Base-by-base conservation (phyloP, 164 flowering plant genomes). In the Cinnamomum chago region DNA sequence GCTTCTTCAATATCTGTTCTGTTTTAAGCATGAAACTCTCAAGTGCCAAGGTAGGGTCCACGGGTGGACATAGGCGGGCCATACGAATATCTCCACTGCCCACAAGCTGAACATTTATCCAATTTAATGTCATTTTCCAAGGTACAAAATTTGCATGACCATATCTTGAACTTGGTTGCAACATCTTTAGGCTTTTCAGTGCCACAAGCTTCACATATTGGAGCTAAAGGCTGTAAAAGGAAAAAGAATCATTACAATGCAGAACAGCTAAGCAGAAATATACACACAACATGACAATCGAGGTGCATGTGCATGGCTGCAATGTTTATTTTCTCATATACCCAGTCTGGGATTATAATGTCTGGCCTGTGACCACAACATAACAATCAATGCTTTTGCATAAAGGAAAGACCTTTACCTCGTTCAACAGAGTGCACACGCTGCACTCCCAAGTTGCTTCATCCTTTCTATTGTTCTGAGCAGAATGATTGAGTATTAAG, bases 81-180 rank as follows among this genome's bases (percentile, higher is more conserved):
- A 76, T 81, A 62, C n/a, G 98, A 92, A 74, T 91, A 95, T 87
- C 95, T 90, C 98, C 98, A 92, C 74, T 90, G 87, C 58, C 79
- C 92, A 80, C 98, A 95, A 50, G 95, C 97, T 67, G 79, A 76
- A 76, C 98, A 95, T 78, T 82, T 91, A 18, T 94, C 95, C 79
- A 85, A 71, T 72, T 83, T 80, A 72, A 87, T 83, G 75, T 77
- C 77, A 83, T 94, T 92, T 58, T 90, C 98, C 72, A 92, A 72
- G 2, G 98, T 94, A 75, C 98, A 95, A 76, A 90, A 89, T 84
- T 85, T 90, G 76, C 97, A 95, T 13, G 93, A 81, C 98, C 98
- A 94, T 5, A 79, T 22, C 62, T 84, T 84, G 84, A 78, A 83
- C 80, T 87, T 88, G 71, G 75, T 47, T 62, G 70, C 74, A 50